Evolutionary conservation across 2,329 filamentous ascomycete genomes (phyloP), one percentile per base, ranked within the genome.

Genomic region (Stylonectria norvegica): DNA sequence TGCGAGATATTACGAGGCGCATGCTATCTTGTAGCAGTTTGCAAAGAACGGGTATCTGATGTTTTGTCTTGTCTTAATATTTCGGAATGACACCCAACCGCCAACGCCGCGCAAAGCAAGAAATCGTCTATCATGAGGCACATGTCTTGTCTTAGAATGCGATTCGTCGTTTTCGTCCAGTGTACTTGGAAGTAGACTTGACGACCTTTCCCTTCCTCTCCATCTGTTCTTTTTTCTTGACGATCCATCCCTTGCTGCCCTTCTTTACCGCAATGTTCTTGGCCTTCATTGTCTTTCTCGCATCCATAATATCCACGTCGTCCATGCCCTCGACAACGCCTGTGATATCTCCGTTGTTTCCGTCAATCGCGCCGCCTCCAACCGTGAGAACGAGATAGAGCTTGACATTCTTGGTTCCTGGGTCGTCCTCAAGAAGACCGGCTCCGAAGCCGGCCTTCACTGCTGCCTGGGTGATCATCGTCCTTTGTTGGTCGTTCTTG

Each of bases 371-470:
- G 0, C 67, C 67, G 4, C 79, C 80, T 20, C 91, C 93, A 2
- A 95, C 93, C 0, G 89, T 96, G 20, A 98, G 70, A 0, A 98
- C 91, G 3, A 98, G 74, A 63, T 98, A 98, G n/a, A 94, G 73
- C 73, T 98, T 98, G 53, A 85, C 81, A 60, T 90, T 96, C 75
- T 98, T 98, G 25, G 93, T 98, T 30, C 89, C 91, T 0, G 87
- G 87, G 62, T 97, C 91, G 65, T 98, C 93, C 65, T 97, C 91
- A 34, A 98, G 71, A 22, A 98, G 77, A 69, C 93, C 93, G 0
- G 93, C 93, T 34, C 93, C 91, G 58, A 98, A 98, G 0, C 93
- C 93, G 2, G 93, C 93, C 60, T 86, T 89, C 46, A 97, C 85
- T 0, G 93, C 93, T 0, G 93, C 93, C 43, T 79, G 77, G 36